A percentile compares a stretch with the other conserved stretches of the same genome.
phyloP scores from a whole-genome alignment of 768 basidiomycete genomes.

The Boletus bicolor region DNA sequence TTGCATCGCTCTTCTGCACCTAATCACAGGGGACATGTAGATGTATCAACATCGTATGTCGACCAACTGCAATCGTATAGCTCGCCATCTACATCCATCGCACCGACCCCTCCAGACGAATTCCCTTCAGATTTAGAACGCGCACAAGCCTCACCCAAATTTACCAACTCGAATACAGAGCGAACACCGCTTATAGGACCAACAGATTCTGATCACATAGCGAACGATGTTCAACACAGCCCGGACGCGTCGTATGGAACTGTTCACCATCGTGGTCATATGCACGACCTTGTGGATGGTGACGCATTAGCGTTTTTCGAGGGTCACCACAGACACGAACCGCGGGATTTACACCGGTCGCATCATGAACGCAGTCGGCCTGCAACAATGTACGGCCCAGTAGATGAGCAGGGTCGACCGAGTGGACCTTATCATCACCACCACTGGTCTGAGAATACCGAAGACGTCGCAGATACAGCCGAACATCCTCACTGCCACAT shows the following conservation, averaged over 20 bases:
- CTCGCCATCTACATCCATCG: slow-evolving; percentile 46
- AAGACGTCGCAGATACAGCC: background rate
- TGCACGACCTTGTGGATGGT: background rate
- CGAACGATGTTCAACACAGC: background rate
- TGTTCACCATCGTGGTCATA: background rate
- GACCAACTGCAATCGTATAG: slow-evolving; percentile 63
- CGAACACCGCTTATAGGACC: slow-evolving; percentile 17
- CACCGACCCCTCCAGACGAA: slow-evolving; percentile 26
- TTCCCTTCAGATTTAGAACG: slow-evolving; percentile 13
- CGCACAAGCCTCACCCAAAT: slow-evolving; percentile 1
- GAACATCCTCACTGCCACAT: background rate
- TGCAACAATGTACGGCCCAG: slow-evolving; percentile 21
- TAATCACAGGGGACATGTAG: slow-evolving; percentile 34
- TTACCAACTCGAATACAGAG: slow-evolving; percentile 12
- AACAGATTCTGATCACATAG: background rate
- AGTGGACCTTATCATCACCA: slow-evolving; percentile 7
- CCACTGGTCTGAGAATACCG: slow-evolving; percentile 6
- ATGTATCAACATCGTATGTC: slow-evolving; percentile 72
- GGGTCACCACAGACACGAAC: slow-evolving; percentile 38
- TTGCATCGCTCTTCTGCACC: background rate
- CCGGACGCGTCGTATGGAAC: slow-evolving; percentile 21
- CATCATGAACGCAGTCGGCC: slow-evolving; percentile 31
- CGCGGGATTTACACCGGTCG: slow-evolving; percentile 20
- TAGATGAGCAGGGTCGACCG: background rate
- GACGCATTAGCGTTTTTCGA: slow-evolving; percentile 23